phyloP scores from a whole-genome alignment of 345 rosid species.

The Zanthoxylum bungeanum region DNA sequence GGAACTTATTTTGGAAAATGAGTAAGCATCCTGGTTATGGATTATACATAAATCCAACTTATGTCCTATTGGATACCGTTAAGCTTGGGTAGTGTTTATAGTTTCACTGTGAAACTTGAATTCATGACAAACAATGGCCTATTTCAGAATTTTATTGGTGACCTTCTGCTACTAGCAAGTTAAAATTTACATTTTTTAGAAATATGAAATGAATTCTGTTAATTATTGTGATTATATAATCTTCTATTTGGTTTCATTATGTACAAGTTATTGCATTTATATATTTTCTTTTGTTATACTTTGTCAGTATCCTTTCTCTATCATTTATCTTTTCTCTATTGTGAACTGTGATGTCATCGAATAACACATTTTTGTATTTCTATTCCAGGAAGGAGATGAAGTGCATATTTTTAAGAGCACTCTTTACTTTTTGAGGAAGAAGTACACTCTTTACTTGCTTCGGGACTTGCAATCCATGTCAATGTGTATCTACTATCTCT shows the following conservation, averaged over 20 bases:
- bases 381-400: slow-evolving; percentile 95
- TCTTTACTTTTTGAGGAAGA: slow-evolving; percentile 94
- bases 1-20: slow-evolving; percentile 92
- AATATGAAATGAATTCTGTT: not conserved
- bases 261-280: not conserved
- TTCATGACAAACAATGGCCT: not conserved
- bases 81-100: not conserved
- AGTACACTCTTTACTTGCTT: slow-evolving; percentile 78
- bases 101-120: not conserved
- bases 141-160: not conserved
- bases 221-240: not conserved
- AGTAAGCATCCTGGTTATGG: slow-evolving; percentile 41
- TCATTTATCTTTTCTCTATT: not conserved
- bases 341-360: not conserved
- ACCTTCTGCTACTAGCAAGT: not conserved
- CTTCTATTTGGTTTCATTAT: not conserved
- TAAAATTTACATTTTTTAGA: not conserved
- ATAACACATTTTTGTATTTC: slow-evolving; percentile 6
- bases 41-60: not conserved
- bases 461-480: slow-evolving; percentile 82
- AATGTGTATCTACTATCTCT: slow-evolving; percentile 94
- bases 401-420: slow-evolving; percentile 85
- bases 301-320: not conserved
- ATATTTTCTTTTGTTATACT: not conserved
- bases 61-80: not conserved